phyloP scores from a whole-genome alignment of 2,329 filamentous ascomycete genomes.

The Xenosphaeropsis pyriputrescens region DNA sequence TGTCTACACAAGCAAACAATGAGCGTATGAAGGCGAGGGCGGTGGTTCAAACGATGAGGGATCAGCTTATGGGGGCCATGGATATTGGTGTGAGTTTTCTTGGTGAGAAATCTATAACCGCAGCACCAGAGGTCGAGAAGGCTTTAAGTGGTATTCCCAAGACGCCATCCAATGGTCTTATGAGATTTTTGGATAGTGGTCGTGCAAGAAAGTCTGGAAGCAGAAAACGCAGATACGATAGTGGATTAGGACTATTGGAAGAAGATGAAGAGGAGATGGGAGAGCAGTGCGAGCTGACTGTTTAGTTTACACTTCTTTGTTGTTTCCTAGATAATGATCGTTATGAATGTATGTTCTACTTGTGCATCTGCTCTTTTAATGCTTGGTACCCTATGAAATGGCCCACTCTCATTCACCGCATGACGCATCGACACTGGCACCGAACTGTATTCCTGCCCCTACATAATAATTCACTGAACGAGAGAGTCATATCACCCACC shows the following conservation, averaged over 20 bases:
- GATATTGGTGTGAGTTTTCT: slow-evolving; percentile 30
- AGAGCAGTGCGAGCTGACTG: neutral
- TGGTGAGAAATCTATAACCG: slow-evolving; percentile 2
- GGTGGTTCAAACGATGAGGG: slow-evolving; percentile 33
- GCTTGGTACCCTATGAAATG: neutral
- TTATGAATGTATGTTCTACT: neutral
- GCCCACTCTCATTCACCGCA: neutral
- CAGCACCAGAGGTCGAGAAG: neutral
- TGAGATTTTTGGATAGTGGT: neutral
- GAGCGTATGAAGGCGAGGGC: slow-evolving; percentile 30
- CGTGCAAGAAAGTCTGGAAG: slow-evolving; percentile 8
- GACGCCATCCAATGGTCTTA: neutral
- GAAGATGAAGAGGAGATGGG: slow-evolving; percentile 22
- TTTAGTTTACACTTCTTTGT: neutral
- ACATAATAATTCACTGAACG: too few relatives aligned
- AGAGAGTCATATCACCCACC: too few relatives aligned
- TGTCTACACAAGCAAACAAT: slow-evolving; percentile 28
- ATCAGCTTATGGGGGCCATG: slow-evolving; percentile 32
- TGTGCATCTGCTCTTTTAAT: neutral
- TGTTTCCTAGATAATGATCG: neutral
- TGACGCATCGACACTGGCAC: neutral
- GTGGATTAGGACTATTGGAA: slow-evolving; percentile 37
- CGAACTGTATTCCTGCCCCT: neutral
- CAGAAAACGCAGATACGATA: slow-evolving; percentile 35
- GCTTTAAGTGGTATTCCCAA: neutral